Base-by-base conservation (phyloP, 164 flowering plant species). In the Akebia trifoliata region DNA sequence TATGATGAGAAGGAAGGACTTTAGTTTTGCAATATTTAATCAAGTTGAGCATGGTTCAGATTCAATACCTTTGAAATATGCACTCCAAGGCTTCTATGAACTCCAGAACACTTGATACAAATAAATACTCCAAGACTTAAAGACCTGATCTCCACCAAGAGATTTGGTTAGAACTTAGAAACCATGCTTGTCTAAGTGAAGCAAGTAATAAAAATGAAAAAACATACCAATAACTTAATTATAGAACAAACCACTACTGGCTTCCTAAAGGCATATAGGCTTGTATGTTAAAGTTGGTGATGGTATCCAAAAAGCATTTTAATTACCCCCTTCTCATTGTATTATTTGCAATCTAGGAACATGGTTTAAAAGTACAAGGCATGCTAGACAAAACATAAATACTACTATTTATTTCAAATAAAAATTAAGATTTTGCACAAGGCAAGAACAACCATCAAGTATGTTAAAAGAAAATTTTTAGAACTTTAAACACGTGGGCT, bases 31-130 rank as follows among this genome's bases (percentile, higher is more conserved):
- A 15, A 24, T 8, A 22, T 47, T 11, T 10, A 37, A 31, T 61
- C n/a, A 43, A 61, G 20, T n/a, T n/a, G 9, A 34, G 35, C 21
- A 58, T 2, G 25, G 39, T 44, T 54, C 40, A 63, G 39, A 48
- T 34, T 54, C 20, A 46, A 34, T 64, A 92, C 98, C 96, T 92
- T 92, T 53, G 98, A 71, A 56, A 86, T 77, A 71, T 92, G 98
- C 26, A 74, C 92, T 62, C 98, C 98, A 37, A 92, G 87, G 82
- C 96, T 86, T 81, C 98, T 69, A 67, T 92, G 96, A 29, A 92
- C 81, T 22, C 96, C 95, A 49, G 96, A 89, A 56, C 98, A 92
- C 78, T 89, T 92, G 60, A 92, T 85, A 61, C 98, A 92, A 20
- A 92, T 80, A 66, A 89, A 86, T 45, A 78, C 93, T 70, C 98